These are phyloP conservation scores for Agaricales sp. DNA, from an alignment of 1,284 basidiomycete species.

Conservation along the genomic window DNA sequence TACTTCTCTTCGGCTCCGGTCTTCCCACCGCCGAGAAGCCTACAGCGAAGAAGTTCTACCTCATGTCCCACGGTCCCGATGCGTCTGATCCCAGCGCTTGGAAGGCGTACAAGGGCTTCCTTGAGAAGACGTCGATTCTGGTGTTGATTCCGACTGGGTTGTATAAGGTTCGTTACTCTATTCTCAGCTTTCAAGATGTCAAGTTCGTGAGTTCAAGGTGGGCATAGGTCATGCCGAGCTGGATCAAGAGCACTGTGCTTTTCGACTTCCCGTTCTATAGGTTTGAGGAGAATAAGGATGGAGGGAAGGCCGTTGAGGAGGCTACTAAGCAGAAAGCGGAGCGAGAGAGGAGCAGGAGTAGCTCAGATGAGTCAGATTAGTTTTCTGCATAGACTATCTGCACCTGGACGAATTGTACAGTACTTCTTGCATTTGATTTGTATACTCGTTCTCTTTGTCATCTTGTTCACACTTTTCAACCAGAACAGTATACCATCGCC, in stretches of 20 bases:
- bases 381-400: too few species aligned
- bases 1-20: slow-evolving; percentile 61
- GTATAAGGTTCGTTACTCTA: slow-evolving; percentile 29
- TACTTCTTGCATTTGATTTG: too few species aligned
- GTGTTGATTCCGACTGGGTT: slow-evolving; percentile 53
- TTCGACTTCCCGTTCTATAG: slow-evolving; percentile 56
- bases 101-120: slow-evolving; percentile 46
- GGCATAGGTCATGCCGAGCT: slow-evolving; percentile 32
- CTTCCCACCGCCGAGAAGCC: slow-evolving; percentile 69
- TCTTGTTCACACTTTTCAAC: too few species aligned
- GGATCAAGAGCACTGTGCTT: slow-evolving; percentile 48
- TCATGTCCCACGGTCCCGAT: slow-evolving; percentile 39
- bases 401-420: too few species aligned
- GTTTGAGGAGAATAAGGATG: slow-evolving; percentile 47
- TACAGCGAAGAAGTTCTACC: slow-evolving; percentile 52
- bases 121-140: slow-evolving; percentile 52
- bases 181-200: background rate
- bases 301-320: slow-evolving; percentile 33
- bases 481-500: too few species aligned
- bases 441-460: too few species aligned
- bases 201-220: background rate
- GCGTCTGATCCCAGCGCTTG: slow-evolving; percentile 29
- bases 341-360: background rate
- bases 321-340: slow-evolving; percentile 11
- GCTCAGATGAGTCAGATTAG: too few species aligned